Evolutionary conservation across 352 stramenopile genomes (phyloP).

Genomic region (Pythium aphanidermatum): DNA sequence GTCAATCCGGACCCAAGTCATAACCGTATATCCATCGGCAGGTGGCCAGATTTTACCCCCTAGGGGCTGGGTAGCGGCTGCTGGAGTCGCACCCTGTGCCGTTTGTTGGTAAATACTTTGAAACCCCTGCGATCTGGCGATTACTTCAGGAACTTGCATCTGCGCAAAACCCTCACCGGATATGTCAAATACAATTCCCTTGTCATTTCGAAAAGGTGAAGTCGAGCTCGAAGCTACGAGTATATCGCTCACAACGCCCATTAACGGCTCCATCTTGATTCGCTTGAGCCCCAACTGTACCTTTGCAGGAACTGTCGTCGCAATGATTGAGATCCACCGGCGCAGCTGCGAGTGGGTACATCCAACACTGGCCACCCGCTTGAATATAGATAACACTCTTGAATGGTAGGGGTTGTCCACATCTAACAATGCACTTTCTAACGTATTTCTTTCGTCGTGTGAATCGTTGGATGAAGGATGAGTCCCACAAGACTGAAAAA

Average conservation of each 20-base stretch:
- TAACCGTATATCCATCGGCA: constrained; percentile 52
- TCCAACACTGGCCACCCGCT: constrained; percentile 2
- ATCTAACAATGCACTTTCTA: constrained; percentile 8
- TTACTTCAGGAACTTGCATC: constrained; percentile 60
- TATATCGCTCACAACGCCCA: no score
- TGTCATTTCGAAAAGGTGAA: no score
- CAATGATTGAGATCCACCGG: constrained; percentile 23
- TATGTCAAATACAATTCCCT: constrained; percentile 39
- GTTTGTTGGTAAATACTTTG: constrained; percentile 6
- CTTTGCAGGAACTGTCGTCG: no score
- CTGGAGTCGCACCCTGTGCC: background rate
- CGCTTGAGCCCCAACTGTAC: no score
- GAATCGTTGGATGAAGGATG: background rate
- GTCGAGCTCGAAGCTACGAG: no score
- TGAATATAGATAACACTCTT: constrained; percentile 3
- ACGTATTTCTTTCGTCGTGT: background rate
- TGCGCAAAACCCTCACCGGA: constrained; percentile 56
- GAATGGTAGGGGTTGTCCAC: constrained; percentile 2
- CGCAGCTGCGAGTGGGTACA: constrained; percentile 9
- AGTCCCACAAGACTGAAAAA: constrained; percentile 12
- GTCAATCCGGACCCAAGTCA: constrained; percentile 64
- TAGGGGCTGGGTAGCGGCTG: constrained; percentile 21
- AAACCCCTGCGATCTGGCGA: constrained; percentile 17
- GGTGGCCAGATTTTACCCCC: constrained; percentile 52
- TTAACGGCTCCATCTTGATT: no score